A percentile compares a stretch with the other conserved stretches of the same genome.
Evolutionary conservation across 208 protist species (phyloP).

Genomic region (Crithidia bombi): DNA sequence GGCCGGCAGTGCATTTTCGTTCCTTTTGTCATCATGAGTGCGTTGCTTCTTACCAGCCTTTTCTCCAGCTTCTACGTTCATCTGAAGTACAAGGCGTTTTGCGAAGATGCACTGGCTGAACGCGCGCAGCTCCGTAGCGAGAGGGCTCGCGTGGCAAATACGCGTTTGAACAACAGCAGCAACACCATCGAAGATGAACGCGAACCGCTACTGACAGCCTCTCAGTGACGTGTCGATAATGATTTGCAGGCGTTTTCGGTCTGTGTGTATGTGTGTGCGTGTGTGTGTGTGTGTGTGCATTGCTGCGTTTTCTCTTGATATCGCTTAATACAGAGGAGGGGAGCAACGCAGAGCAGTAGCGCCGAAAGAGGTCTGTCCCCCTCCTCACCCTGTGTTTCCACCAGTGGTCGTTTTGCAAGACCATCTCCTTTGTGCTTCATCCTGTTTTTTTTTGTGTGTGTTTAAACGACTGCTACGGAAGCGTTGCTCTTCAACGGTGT

Average conservation of each 20-base stretch:
- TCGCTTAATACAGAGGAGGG: no score
- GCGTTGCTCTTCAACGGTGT: no score
- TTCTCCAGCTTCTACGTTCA: slow-evolving; percentile 60
- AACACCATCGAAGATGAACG: slow-evolving; percentile 7
- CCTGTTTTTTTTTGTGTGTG: no score
- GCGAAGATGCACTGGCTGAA: slow-evolving; percentile 32
- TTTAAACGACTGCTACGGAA: no score
- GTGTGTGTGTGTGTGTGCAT: background rate
- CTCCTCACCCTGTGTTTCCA: no score
- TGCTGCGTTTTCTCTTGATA: no score
- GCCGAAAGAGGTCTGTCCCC: no score
- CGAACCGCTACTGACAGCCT: slow-evolving; percentile 7
- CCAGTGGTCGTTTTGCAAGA: no score
- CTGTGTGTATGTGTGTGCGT: background rate
- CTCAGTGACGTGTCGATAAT: background rate
- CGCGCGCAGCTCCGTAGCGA: slow-evolving; percentile 10
- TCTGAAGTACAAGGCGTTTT: slow-evolving; percentile 50
- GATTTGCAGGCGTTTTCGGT: no score
- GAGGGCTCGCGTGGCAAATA: slow-evolving; percentile 1
- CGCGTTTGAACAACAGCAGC: background rate
- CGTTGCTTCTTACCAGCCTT: slow-evolving; percentile 42
- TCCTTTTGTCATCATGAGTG: slow-evolving; percentile 61
- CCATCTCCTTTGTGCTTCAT: no score
- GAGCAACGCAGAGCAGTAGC: no score
- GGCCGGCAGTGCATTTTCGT: slow-evolving; percentile 66